Evolutionary conservation across 2,329 filamentous ascomycete genomes (phyloP).

Genomic region (Pestalotiopsis sp.): DNA sequence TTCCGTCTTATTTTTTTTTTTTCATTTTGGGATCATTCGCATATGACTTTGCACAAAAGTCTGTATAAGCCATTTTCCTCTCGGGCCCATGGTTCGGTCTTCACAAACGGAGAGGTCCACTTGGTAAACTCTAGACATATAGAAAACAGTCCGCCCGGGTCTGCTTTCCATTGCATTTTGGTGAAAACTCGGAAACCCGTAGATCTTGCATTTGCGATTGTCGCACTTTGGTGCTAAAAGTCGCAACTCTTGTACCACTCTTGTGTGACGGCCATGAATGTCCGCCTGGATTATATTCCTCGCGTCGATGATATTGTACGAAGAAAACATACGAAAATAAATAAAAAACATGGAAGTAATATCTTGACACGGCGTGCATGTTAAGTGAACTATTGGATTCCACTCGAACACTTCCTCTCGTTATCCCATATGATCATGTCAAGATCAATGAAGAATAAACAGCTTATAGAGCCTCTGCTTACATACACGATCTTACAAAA

Average conservation of each 20-base stretch:
- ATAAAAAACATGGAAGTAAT: not conserved
- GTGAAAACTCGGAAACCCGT: not conserved
- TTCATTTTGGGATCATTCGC: constrained; percentile 1
- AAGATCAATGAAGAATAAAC: not conserved
- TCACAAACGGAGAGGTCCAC: not conserved
- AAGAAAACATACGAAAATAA: not conserved
- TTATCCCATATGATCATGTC: not conserved
- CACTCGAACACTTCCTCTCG: not conserved
- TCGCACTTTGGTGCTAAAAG: not conserved
- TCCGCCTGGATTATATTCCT: not conserved
- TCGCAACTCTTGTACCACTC: not conserved
- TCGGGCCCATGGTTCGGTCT: not conserved
- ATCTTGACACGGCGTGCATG: not conserved
- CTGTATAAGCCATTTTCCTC: not conserved
- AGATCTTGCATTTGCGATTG: not conserved
- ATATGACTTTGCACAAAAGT: constrained; percentile 1
- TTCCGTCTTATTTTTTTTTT: not conserved
- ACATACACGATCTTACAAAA: no score
- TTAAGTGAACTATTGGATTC: not conserved
- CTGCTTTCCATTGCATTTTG: constrained; percentile 8
- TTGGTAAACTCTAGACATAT: constrained; percentile 11
- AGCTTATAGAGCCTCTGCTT: not conserved
- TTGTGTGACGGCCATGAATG: not conserved
- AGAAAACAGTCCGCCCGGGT: constrained; percentile 12
- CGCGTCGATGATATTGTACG: not conserved